Base-by-base conservation (phyloP, 176 grass and related monocot species). In the Thalia dealbata region DNA sequence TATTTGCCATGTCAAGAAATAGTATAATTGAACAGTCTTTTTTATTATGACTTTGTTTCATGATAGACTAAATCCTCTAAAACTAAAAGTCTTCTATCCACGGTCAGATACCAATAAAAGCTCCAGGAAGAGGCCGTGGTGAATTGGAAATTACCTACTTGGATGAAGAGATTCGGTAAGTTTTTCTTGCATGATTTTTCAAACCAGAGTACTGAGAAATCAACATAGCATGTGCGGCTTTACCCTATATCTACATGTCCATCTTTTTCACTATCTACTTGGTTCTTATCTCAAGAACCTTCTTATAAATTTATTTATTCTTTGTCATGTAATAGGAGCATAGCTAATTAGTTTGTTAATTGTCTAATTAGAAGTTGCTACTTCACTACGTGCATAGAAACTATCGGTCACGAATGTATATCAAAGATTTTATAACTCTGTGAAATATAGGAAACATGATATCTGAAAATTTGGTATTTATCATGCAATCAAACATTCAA, bases 81-180 rank as follows among this genome's bases (percentile, higher is more conserved):
- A n/a, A 55, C 42, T 38, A 32, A 41, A n/a, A 55, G 42, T 61
- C 41, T 58, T 69, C 16, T 14, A 21, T 56, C 69, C 51, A 6
- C 73, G 25, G 26, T 16, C 77, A 96, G 92, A 90, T 96, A 65
- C 78, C 78, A 74, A 92, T 96, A 74, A 92, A 96, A 88, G 73
- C 89, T 16, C 86, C 87, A 18, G 87, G 80, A 82, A 83, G 89
- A 41, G 89, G 64, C 71, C 88, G 85, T 77, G 92, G 92, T 67
- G 92, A 96, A 77, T 80, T 96, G 43, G 92, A 96, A 66, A 84
- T 90, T 66, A 96, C 92, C 61, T 96, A 96, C 70, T 80, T 96
- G 23, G 92, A 96, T 59, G 89, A 96, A 86, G 89, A 92, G 70
- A 70, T 92, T 73, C 81, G 92, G 89, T 92, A 83, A 85, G 79